Evolutionary conservation across 2,329 filamentous ascomycete genomes (phyloP).

Genomic region (Aspergillus ustus): DNA sequence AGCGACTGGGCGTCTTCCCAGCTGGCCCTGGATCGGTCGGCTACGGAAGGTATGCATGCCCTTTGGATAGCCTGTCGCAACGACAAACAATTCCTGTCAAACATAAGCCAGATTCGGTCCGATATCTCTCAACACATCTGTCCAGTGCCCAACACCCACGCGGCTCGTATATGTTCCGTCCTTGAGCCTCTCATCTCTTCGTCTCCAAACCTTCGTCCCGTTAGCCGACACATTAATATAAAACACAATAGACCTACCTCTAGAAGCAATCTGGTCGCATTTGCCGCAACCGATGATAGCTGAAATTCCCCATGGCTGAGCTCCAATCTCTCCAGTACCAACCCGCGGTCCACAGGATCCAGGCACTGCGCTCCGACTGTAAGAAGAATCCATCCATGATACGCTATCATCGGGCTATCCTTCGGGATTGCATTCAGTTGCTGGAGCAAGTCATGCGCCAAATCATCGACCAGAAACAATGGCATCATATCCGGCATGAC

Average conservation of each 20-base stretch:
- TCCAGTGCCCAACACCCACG: not conserved
- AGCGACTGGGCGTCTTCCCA: too few species aligned
- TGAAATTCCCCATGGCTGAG: not conserved
- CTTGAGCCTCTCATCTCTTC: not conserved
- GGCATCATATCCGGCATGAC: slow-evolving; percentile 2
- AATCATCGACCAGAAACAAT: not conserved
- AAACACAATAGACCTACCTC: not conserved
- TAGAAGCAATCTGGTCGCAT: not conserved
- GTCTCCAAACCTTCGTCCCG: slow-evolving; percentile 2
- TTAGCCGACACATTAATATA: not conserved
- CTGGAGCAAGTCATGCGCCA: not conserved
- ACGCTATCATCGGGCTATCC: slow-evolving; percentile 1
- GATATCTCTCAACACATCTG: slow-evolving; percentile 3
- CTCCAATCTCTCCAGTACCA: not conserved
- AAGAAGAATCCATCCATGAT: slow-evolving; percentile 2
- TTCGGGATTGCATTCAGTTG: not conserved
- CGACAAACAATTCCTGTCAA: not conserved
- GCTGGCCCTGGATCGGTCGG: too few species aligned
- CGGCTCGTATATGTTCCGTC: not conserved
- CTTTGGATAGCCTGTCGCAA: too few species aligned
- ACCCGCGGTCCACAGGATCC: not conserved
- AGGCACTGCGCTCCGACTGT: not conserved
- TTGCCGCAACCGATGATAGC: not conserved
- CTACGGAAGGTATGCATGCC: too few species aligned
- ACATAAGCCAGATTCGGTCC: slow-evolving; percentile 1